These are phyloP conservation scores for Carex cristatella DNA, from an alignment of 176 grass and related monocot species.

Conservation along the genomic window DNA sequence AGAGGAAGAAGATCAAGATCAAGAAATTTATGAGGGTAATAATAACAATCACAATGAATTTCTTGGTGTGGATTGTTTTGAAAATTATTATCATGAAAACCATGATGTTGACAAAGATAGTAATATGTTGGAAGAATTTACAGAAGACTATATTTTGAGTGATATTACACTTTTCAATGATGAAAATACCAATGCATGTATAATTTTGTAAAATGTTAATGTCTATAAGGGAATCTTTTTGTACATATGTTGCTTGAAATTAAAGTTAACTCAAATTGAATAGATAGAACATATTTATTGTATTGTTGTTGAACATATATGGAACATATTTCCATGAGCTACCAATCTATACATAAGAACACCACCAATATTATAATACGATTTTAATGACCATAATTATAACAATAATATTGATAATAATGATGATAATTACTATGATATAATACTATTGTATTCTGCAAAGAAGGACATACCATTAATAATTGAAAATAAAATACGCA, in stretches of 20 bases:
- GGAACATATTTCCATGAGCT: no score
- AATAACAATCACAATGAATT: background rate
- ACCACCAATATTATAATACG: no score
- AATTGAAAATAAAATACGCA: no score
- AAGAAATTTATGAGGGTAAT: background rate
- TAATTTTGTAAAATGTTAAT: conserved; percentile 13
- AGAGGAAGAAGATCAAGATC: background rate
- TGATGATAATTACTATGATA: no score
- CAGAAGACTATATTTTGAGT: background rate
- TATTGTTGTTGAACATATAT: no score
- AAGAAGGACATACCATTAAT: no score
- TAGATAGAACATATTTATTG: background rate
- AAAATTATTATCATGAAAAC: background rate
- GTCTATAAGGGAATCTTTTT: background rate
- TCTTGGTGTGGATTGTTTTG: background rate
- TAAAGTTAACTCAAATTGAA: background rate
- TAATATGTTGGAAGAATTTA: background rate
- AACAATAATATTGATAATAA: no score
- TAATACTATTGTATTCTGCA: no score
- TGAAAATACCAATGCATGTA: conserved; percentile 43
- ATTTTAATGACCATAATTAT: no score
- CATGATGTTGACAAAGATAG: background rate
- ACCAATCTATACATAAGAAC: no score
- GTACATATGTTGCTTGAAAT: background rate
- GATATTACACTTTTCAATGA: conserved; percentile 32